Conservation (phyloP, 306 rosid species). For the Gynostemma pentaphyllum region DNA sequence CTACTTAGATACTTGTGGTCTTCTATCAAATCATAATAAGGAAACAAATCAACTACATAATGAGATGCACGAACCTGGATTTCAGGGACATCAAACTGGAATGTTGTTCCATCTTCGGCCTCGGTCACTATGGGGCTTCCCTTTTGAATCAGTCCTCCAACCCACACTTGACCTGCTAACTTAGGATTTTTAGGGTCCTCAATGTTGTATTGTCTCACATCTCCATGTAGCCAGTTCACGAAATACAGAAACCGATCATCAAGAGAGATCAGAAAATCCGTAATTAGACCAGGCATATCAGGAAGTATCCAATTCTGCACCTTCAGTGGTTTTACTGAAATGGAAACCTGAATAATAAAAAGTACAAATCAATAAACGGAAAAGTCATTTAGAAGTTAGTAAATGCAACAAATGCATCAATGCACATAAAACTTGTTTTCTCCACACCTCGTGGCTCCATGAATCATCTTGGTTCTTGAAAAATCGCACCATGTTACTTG, state of each 20-base stretch:
- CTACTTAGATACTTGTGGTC: no score
- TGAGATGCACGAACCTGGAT: slow-evolving; percentile 45
- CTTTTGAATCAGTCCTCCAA: slow-evolving; percentile 70
- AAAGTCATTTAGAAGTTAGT: neutral
- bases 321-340: slow-evolving; percentile 61
- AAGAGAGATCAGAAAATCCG: slow-evolving; percentile 78
- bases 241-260: slow-evolving; percentile 80
- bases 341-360: slow-evolving; percentile 40
- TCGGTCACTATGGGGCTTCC: slow-evolving; percentile 55
- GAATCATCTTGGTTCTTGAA: slow-evolving; percentile 58
- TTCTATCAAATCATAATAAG: no score
- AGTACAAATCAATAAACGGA: neutral
- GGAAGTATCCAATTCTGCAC: slow-evolving; percentile 94
- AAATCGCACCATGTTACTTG: slow-evolving; percentile 86
- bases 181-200: slow-evolving; percentile 62
- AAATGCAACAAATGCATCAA: neutral
- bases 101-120: slow-evolving; percentile 57
- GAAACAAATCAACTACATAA: neutral
- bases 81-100: slow-evolving; percentile 72
- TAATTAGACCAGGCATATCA: slow-evolving; percentile 92
- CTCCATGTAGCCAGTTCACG: slow-evolving; percentile 97
- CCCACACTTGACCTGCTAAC: slow-evolving; percentile 78
- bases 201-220: slow-evolving; percentile 78
- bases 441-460: slow-evolving; percentile 85
- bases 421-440: slow-evolving; percentile 1